A percentile compares a stretch with the other conserved stretches of the same genome.
Evolutionary conservation across 768 basidiomycete species (phyloP).

Genomic region (Suillus americanus): DNA sequence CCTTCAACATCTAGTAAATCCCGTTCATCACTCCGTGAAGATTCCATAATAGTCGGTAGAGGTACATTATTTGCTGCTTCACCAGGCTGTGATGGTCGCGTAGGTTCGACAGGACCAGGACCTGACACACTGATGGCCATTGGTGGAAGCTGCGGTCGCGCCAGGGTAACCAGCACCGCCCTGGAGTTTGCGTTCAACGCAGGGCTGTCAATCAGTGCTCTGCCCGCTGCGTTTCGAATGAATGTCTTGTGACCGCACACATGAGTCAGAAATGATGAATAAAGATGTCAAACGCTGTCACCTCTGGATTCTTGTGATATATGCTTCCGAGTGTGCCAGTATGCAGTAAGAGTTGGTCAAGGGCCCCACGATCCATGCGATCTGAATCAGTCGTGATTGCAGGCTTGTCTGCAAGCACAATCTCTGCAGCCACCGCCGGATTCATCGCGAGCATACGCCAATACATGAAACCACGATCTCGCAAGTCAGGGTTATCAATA

Average conservation of each 20-base stretch:
- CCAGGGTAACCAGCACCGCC: slow-evolving; percentile 62
- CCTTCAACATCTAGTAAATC: slow-evolving; percentile 21
- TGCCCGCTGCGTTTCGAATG: slow-evolving; percentile 85
- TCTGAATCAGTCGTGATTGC: slow-evolving; percentile 98
- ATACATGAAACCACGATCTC: slow-evolving; percentile 99
- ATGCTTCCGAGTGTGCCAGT: slow-evolving; percentile 94
- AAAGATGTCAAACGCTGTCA: slow-evolving; percentile 24
- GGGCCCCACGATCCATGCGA: slow-evolving; percentile 92
- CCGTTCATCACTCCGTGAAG: slow-evolving; percentile 13
- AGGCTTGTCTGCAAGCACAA: slow-evolving; percentile 92
- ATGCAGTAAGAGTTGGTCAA: slow-evolving; percentile 92
- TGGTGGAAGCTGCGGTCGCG: slow-evolving; percentile 49
- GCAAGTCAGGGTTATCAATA: slow-evolving; percentile 95
- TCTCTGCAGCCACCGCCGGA: slow-evolving; percentile 81
- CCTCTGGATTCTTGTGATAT: slow-evolving; percentile 98
- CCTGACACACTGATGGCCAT: slow-evolving; percentile 52
- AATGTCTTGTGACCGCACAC: slow-evolving; percentile 67
- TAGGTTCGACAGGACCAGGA: slow-evolving; percentile 43
- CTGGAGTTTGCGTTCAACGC: slow-evolving; percentile 84
- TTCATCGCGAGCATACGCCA: slow-evolving; percentile 97
- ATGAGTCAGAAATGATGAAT: slow-evolving; percentile 12
- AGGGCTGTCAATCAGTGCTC: slow-evolving; percentile 82
- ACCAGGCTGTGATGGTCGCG: slow-evolving; percentile 24
- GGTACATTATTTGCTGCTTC: slow-evolving; percentile 27
- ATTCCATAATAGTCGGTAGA: slow-evolving; percentile 31